A percentile compares a stretch with the other conserved stretches of the same genome.
Evolutionary conservation across 1,139 yeast genomes (phyloP).

Genomic region (Eremothecium sinecaudum): DNA sequence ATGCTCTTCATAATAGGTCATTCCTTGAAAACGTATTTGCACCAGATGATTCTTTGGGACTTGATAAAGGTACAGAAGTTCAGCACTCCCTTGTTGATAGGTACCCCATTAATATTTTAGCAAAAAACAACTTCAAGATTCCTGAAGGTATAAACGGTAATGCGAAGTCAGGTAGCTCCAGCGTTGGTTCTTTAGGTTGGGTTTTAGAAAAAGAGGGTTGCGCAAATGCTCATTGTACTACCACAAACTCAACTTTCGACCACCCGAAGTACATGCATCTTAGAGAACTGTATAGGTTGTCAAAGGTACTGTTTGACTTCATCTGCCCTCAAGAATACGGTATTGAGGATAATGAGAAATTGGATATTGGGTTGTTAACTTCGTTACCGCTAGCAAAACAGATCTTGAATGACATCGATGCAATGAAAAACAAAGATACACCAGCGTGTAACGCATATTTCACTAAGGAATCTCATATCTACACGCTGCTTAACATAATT

Average conservation of each 20-base stretch:
- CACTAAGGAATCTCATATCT: constrained; percentile 95
- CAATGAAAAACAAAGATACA: constrained; percentile 64
- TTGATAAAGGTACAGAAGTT: constrained; percentile 46
- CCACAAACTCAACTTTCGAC: constrained; percentile 58
- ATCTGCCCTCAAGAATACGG: constrained; percentile 99
- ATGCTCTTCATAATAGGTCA: constrained; percentile 89
- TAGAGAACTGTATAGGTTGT: constrained; percentile 78
- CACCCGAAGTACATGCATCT: constrained; percentile 69
- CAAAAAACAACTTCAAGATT: constrained; percentile 62
- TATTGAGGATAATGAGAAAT: constrained; percentile 86
- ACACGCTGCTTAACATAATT: constrained; percentile 80
- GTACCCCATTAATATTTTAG: constrained; percentile 71
- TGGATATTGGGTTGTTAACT: constrained; percentile 91
- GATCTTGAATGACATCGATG: constrained; percentile 69
- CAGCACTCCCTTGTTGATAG: constrained; percentile 60
- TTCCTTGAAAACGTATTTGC: constrained; percentile 77
- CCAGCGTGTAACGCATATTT: constrained; percentile 86
- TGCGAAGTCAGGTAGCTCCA: constrained; percentile 29
- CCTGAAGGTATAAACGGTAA: constrained; percentile 20
- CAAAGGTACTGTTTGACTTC: constrained; percentile 91
- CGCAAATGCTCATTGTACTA: constrained; percentile 28
- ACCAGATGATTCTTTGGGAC: constrained; percentile 46
- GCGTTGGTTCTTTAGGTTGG: constrained; percentile 71
- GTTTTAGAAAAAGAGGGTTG: constrained; percentile 46
- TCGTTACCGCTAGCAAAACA: constrained; percentile 90